Evolutionary conservation across 1,284 basidiomycete species (phyloP).

Genomic region (Sporisorium iseilematis-ciliati): DNA sequence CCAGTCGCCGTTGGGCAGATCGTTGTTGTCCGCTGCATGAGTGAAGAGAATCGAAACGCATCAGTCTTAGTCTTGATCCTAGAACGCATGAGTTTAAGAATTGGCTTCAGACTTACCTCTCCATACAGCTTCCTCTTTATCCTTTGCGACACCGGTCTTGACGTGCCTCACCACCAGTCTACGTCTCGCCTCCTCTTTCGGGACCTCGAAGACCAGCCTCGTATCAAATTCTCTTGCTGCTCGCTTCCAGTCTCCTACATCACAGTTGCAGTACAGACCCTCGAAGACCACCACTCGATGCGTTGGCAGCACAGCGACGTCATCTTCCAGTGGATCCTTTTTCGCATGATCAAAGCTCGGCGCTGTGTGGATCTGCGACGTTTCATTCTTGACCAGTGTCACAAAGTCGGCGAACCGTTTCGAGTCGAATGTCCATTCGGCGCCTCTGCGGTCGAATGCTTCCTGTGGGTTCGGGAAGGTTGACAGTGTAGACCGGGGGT

Average conservation of each 20-base stretch:
- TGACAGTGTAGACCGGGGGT: slow-evolving; percentile 73
- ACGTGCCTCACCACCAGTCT: slow-evolving; percentile 82
- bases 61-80: not conserved
- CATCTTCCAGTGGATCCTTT: slow-evolving; percentile 72
- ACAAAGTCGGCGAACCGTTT: slow-evolving; percentile 61
- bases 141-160: slow-evolving; percentile 78
- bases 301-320: slow-evolving; percentile 74
- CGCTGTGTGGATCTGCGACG: slow-evolving; percentile 51
- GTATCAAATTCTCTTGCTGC: slow-evolving; percentile 80
- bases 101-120: slow-evolving; percentile 74
- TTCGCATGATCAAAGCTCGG: slow-evolving; percentile 79
- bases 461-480: slow-evolving; percentile 75
- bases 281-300: slow-evolving; percentile 85
- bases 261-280: slow-evolving; percentile 83
- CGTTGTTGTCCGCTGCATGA: slow-evolving; percentile 61
- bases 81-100: too few species aligned
- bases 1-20: slow-evolving; percentile 67
- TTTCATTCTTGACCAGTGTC: slow-evolving; percentile 15
- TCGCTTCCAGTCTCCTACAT: slow-evolving; percentile 79
- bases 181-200: slow-evolving; percentile 75
- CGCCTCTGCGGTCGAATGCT: slow-evolving; percentile 63
- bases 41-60: not conserved
- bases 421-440: slow-evolving; percentile 67
- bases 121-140: slow-evolving; percentile 77
- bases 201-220: slow-evolving; percentile 81